phyloP scores from a whole-genome alignment of 169 alveolate genomes.

The Plasmodium gaboni region DNA sequence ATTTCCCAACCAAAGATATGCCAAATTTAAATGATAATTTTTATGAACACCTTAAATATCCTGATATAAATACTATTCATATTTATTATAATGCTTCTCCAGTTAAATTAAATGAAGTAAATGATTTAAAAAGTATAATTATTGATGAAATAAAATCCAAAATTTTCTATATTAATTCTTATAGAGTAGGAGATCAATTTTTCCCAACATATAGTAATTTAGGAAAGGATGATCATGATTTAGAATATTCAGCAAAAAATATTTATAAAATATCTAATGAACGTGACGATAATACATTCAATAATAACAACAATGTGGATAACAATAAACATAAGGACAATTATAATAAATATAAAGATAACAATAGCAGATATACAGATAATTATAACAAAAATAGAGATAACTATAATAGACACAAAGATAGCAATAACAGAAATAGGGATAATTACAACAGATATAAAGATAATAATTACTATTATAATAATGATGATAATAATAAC shows the following conservation, averaged over 20 bases:
- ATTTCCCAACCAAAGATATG: neutral
- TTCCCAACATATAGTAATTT: conserved; percentile 45
- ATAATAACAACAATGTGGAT: neutral
- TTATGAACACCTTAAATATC: conserved; percentile 4
- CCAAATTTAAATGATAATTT: neutral
- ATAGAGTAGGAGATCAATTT: conserved; percentile 52
- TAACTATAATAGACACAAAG: too few relatives aligned
- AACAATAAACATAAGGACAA: neutral
- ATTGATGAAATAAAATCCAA: conserved; percentile 61
- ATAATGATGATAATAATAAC: too few relatives aligned
- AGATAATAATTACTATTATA: too few relatives aligned
- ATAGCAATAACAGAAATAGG: too few relatives aligned
- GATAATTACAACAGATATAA: too few relatives aligned
- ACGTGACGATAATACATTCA: neutral
- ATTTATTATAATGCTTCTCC: conserved; percentile 21
- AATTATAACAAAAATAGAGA: neutral
- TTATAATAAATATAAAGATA: neutral
- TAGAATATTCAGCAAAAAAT: conserved; percentile 8
- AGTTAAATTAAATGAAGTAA: conserved; percentile 11
- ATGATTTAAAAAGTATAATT: conserved; percentile 16
- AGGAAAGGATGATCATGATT: conserved; percentile 67
- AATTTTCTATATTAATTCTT: conserved; percentile 47
- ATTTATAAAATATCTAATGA: neutral
- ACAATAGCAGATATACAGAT: neutral
- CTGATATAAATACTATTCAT: conserved; percentile 13